These are phyloP conservation scores for Halenospora varia DNA, from an alignment of 495 filamentous ascomycete genomes.

Conservation along the genomic window DNA sequence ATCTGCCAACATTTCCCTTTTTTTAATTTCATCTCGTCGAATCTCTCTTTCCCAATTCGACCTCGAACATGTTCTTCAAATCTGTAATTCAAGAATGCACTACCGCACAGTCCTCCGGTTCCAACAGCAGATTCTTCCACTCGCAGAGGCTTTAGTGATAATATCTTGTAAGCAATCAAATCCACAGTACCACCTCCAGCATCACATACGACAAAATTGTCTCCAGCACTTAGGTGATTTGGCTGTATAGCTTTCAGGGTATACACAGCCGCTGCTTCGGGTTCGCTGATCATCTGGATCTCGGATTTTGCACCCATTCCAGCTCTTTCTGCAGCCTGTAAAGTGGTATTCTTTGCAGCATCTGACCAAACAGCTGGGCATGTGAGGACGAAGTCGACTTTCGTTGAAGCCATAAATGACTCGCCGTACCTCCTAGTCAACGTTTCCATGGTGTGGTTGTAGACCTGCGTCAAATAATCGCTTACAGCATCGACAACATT, in stretches of 20 bases:
- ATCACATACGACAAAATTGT: conserved; percentile 74
- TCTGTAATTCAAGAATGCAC: conserved; percentile 64
- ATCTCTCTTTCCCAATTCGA: conserved; percentile 49
- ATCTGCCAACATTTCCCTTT: conserved; percentile 67
- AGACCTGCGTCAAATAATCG: conserved; percentile 67
- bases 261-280: conserved; percentile 73
- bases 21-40: conserved; percentile 58
- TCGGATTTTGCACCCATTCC: conserved; percentile 58
- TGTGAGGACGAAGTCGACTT: conserved; percentile 66
- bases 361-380: conserved; percentile 83
- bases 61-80: conserved; percentile 65
- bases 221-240: conserved; percentile 57
- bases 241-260: conserved; percentile 63
- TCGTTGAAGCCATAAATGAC: conserved; percentile 56
- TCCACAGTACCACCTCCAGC: conserved; percentile 74
- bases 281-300: conserved; percentile 68
- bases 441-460: conserved; percentile 70
- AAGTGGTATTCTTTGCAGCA: conserved; percentile 62
- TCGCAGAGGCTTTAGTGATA: conserved; percentile 50
- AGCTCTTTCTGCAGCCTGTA: conserved; percentile 60
- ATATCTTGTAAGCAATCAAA: conserved; percentile 66
- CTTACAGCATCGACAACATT: conserved; percentile 57
- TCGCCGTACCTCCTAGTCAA: conserved; percentile 60
- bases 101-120: conserved; percentile 62
- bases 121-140: conserved; percentile 65